Evolutionary conservation across 345 rosid genomes (phyloP).

Genomic region (Aquilaria sinensis): DNA sequence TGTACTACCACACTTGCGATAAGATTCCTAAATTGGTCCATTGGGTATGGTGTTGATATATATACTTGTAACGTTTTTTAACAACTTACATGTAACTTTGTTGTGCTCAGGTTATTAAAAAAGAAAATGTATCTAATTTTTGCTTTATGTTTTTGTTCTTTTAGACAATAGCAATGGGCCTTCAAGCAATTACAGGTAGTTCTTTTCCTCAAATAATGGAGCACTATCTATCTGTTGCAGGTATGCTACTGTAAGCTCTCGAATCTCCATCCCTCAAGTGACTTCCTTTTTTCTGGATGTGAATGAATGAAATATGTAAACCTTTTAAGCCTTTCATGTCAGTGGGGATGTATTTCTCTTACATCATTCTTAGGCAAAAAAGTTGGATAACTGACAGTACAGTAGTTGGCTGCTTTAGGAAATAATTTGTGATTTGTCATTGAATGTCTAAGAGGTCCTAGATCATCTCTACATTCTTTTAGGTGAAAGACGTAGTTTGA

Average conservation of each 20-base stretch:
- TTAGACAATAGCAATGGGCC: constrained; percentile 61
- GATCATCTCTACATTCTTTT: too few species aligned
- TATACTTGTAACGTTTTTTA: too few species aligned
- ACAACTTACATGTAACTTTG: too few species aligned
- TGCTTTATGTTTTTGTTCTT: constrained; percentile 15
- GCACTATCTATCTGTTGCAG: constrained; percentile 73
- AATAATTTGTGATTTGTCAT: too few species aligned
- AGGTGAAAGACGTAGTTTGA: too few species aligned
- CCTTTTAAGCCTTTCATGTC: background rate
- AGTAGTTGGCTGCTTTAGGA: too few species aligned
- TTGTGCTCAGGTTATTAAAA: too few species aligned
- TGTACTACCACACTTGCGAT: too few species aligned
- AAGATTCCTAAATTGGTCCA: too few species aligned
- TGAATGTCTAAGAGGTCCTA: too few species aligned
- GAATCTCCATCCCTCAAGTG: constrained; percentile 6
- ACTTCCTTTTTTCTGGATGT: background rate
- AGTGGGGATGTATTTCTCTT: background rate
- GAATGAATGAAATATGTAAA: background rate
- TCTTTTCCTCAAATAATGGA: constrained; percentile 45
- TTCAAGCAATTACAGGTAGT: constrained; percentile 68
- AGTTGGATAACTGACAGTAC: too few species aligned
- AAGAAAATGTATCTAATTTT: background rate
- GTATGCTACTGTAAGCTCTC: constrained; percentile 80
- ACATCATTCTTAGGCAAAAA: background rate
- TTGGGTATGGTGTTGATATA: too few species aligned